Evolutionary conservation across 768 basidiomycete species (phyloP).

Genomic region (Podaxis sp.): DNA sequence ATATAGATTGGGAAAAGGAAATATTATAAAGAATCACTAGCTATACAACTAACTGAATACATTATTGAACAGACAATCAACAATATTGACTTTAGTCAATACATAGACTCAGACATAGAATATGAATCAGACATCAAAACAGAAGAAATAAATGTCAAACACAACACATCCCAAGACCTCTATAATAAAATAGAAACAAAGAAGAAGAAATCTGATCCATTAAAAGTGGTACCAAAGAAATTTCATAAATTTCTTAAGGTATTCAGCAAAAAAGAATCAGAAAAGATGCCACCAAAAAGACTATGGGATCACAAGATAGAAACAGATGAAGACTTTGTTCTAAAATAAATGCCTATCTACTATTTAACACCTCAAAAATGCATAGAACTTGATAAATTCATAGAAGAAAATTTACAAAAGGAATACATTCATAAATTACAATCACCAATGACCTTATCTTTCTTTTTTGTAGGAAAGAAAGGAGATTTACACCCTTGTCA

Average conservation of each 20-base stretch:
- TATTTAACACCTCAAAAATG: conserved; percentile 18
- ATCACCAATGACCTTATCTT: conserved; percentile 20
- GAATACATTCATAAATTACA: conserved; percentile 20
- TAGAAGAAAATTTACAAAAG: conserved; percentile 11
- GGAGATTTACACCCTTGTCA: too few species aligned
- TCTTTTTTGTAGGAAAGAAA: neutral
- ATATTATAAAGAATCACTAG: too few species aligned
- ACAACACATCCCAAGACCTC: too few species aligned
- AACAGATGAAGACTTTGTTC: conserved; percentile 18
- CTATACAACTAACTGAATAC: too few species aligned
- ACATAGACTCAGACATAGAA: too few species aligned
- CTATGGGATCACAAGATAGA: conserved; percentile 9
- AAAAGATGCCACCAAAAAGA: conserved; percentile 11
- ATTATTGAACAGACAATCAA: too few species aligned
- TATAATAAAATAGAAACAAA: too few species aligned
- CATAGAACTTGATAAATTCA: conserved; percentile 16
- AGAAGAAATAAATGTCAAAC: too few species aligned
- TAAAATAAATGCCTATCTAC: conserved; percentile 21
- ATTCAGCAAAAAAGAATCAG: conserved; percentile 18
- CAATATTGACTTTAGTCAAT: too few species aligned
- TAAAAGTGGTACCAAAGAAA: neutral
- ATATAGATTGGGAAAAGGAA: too few species aligned
- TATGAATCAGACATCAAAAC: too few species aligned
- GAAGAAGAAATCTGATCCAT: too few species aligned
- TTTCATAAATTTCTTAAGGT: neutral